Base-by-base conservation (phyloP, 345 rosid species). In the Aegle marmelos region DNA sequence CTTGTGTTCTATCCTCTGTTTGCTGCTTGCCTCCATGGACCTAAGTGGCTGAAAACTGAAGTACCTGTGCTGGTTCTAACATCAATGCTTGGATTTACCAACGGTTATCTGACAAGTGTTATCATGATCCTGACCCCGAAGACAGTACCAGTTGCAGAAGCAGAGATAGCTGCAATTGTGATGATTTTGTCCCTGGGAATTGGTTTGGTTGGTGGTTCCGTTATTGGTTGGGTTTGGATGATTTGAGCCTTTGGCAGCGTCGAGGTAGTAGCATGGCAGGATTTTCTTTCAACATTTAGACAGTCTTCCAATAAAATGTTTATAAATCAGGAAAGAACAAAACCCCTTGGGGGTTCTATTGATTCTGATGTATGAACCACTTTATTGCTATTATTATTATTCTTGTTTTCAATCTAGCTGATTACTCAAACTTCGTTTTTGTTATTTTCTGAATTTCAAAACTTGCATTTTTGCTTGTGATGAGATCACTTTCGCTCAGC, bases 151-250 rank as follows among this genome's bases (percentile, higher is more conserved):
- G 87, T 81, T 39, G 78, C 90, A 2, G 98, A 95, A 71, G 90
- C 97, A 53, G 98, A 95, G 80, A 79, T 92, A 39, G 88, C 97
- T 27, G 98, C 98, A 9, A 84, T 95, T 62, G 88, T 89, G 41
- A 85, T 95, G 90, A 83, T 88, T 59, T 89, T 92, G 80, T 91
- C 86, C 79, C 89, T 93, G 36, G 99, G 98, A 36, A 1, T 90
- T 27, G 97, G 98, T 39, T 85, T 95, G 84, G 93, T 90, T 41
- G 48, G 89, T 73, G 98, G 99, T 63, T 93, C 97, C 0, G 79
- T 91, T 81, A 87, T 91, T 73, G 90, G 99, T 24, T 95, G 99
- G 98, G 82, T 93, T 83, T 93, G 98, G 98, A 79, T 89, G 75
- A 81, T 93, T 19, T 90, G 72, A 87, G 9, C 73, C 31, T 67